phyloP scores from a whole-genome alignment of 495 filamentous ascomycete species.

The Penicillium canescens region DNA sequence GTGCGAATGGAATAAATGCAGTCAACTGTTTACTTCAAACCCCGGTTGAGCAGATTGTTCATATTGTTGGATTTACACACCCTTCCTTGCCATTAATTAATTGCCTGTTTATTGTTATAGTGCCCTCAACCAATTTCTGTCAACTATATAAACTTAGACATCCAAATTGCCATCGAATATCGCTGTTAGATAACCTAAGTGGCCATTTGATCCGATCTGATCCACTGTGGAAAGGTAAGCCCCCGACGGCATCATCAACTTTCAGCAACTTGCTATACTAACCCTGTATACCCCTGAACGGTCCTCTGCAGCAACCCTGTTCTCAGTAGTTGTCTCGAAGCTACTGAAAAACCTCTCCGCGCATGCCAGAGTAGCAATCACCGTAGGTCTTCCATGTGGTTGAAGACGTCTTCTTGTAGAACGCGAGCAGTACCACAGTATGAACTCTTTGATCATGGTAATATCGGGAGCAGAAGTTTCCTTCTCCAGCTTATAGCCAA shows the following conservation, averaged over 20 bases:
- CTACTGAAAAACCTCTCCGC: neutral
- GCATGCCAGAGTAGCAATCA: neutral
- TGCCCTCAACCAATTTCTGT: too few relatives aligned
- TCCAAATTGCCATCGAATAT: too few relatives aligned
- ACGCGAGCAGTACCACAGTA: neutral
- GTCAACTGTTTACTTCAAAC: too few relatives aligned
- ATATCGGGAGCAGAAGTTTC: neutral
- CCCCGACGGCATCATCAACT: neutral
- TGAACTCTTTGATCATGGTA: neutral
- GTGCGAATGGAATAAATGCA: too few relatives aligned
- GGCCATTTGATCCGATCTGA: too few relatives aligned
- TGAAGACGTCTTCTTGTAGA: too few relatives aligned
- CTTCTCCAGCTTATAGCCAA: slow-evolving; percentile 1
- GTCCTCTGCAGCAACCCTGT: neutral
- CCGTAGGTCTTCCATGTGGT: neutral
- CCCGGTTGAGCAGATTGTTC: too few relatives aligned
- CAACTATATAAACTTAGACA: too few relatives aligned
- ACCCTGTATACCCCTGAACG: neutral
- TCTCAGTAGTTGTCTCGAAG: neutral
- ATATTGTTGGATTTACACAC: too few relatives aligned
- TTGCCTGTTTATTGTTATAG: too few relatives aligned
- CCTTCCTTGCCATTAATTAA: too few relatives aligned
- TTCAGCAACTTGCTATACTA: neutral
- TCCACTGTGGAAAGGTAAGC: neutral
- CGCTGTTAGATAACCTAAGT: neutral